phyloP scores from a whole-genome alignment of 768 basidiomycete genomes.

The Amanita muscaria region DNA sequence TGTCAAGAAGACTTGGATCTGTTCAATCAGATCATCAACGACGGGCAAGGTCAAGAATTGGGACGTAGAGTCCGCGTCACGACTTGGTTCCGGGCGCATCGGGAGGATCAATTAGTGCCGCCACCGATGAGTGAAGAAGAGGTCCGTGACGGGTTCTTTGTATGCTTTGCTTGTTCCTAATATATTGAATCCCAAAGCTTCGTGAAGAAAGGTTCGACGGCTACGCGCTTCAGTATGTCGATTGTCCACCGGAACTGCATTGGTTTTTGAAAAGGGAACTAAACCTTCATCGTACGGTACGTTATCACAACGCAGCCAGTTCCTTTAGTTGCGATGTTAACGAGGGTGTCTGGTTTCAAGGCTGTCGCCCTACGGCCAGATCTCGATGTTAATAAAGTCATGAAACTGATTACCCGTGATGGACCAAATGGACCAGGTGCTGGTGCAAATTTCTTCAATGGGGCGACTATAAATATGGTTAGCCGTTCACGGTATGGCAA shows the following conservation, averaged over 20 bases:
- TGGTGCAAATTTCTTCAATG: slow-evolving; percentile 56
- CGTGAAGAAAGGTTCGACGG: slow-evolving; percentile 59
- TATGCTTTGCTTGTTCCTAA: background rate
- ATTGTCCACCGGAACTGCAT: slow-evolving; percentile 65
- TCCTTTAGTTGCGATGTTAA: background rate
- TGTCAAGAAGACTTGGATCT: slow-evolving; percentile 71
- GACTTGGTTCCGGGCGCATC: slow-evolving; percentile 53
- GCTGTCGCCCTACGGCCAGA: slow-evolving; percentile 48
- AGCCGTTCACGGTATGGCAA: slow-evolving; percentile 67
- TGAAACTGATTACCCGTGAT: slow-evolving; percentile 47
- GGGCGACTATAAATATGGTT: slow-evolving; percentile 48
- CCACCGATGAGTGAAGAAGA: slow-evolving; percentile 56
- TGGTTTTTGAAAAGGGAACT: slow-evolving; percentile 60
- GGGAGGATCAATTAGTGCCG: slow-evolving; percentile 25
- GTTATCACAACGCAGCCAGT: slow-evolving; percentile 21
- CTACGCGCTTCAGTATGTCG: slow-evolving; percentile 75
- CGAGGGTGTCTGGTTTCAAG: slow-evolving; percentile 25
- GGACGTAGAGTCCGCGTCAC: slow-evolving; percentile 49
- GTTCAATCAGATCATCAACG: slow-evolving; percentile 62
- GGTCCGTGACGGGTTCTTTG: slow-evolving; percentile 30
- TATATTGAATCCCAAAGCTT: slow-evolving; percentile 35
- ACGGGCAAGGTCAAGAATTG: slow-evolving; percentile 36
- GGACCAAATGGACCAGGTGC: slow-evolving; percentile 32
- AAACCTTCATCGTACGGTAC: slow-evolving; percentile 66
- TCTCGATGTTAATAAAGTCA: slow-evolving; percentile 48